phyloP scores from a whole-genome alignment of 73 alveolate species.

The Tetrahymena malaccensis region DNA sequence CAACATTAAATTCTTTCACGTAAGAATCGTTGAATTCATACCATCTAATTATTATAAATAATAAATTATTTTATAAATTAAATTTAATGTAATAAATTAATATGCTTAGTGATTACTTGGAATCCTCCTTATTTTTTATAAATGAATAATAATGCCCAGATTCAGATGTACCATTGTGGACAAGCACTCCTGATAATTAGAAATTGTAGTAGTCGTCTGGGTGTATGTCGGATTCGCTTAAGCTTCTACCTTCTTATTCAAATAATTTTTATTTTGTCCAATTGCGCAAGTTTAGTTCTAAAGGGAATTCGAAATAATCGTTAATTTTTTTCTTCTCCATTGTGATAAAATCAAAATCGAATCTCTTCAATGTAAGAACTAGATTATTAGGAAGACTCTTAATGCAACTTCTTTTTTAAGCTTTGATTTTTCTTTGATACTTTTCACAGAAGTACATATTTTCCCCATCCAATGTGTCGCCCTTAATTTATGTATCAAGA shows the following conservation, averaged over 20 bases:
- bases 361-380: constrained; percentile 79
- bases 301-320: constrained; percentile 89
- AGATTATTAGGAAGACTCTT: constrained; percentile 67
- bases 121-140: constrained; percentile 26
- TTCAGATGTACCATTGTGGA: constrained; percentile 46
- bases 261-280: constrained; percentile 53
- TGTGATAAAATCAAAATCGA: constrained; percentile 87
- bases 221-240: background rate
- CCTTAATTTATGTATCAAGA: constrained; percentile 59
- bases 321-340: constrained; percentile 82
- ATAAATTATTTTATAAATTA: no score
- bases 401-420: constrained; percentile 59
- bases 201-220: constrained; percentile 21
- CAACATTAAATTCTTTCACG: constrained; percentile 21
- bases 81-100: no score
- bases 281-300: constrained; percentile 74
- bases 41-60: constrained; percentile 13
- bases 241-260: constrained; percentile 25
- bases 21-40: constrained; percentile 18
- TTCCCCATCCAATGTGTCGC: constrained; percentile 63
- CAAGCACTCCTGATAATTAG: constrained; percentile 42
- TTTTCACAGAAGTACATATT: constrained; percentile 59
- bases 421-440: constrained; percentile 54
- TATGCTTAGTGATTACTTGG: background rate
- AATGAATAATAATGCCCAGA: constrained; percentile 53